phyloP scores from a whole-genome alignment of 352 stramenopile genomes.

The Pythium aristosporum region DNA sequence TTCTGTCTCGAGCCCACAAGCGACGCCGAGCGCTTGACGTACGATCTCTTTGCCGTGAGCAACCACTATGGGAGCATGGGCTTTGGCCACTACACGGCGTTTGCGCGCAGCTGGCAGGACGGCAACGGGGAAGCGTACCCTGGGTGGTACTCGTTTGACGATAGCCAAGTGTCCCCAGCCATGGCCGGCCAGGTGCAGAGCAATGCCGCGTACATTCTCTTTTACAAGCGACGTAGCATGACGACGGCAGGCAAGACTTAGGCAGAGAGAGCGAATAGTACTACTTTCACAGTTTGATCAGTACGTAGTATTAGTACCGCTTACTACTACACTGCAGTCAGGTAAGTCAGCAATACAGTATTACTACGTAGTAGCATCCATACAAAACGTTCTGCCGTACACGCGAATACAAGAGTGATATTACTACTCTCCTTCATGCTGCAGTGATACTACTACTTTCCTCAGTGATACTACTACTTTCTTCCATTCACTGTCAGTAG shows the following conservation, averaged over 20 bases:
- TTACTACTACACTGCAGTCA: too few relatives aligned
- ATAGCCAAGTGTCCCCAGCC: constrained; percentile 66
- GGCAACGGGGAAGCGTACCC: constrained; percentile 55
- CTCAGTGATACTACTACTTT: neutral
- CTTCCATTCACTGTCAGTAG: too few relatives aligned
- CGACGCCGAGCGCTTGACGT: constrained; percentile 47
- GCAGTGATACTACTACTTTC: too few relatives aligned
- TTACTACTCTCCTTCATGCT: too few relatives aligned
- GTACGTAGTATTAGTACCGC: too few relatives aligned
- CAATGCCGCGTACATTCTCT: constrained; percentile 87
- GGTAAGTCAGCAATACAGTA: too few relatives aligned
- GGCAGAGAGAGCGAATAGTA: neutral
- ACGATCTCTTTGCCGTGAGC: constrained; percentile 88
- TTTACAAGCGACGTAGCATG: constrained; percentile 69
- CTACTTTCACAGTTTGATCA: neutral
- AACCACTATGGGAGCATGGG: constrained; percentile 91
- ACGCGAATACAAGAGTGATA: too few relatives aligned
- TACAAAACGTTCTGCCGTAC: too few relatives aligned
- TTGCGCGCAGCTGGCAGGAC: constrained; percentile 60
- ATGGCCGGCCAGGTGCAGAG: constrained; percentile 65
- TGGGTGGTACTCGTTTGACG: constrained; percentile 85
- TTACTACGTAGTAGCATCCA: too few relatives aligned
- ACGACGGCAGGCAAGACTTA: neutral
- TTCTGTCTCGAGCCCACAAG: constrained; percentile 67
- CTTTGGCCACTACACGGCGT: constrained; percentile 91